A percentile compares a stretch with the other conserved stretches of the same genome.
These are phyloP conservation scores for Colletotrichum higginsianum DNA, from an alignment of 2,329 filamentous ascomycete species.

Conservation along the genomic window DNA sequence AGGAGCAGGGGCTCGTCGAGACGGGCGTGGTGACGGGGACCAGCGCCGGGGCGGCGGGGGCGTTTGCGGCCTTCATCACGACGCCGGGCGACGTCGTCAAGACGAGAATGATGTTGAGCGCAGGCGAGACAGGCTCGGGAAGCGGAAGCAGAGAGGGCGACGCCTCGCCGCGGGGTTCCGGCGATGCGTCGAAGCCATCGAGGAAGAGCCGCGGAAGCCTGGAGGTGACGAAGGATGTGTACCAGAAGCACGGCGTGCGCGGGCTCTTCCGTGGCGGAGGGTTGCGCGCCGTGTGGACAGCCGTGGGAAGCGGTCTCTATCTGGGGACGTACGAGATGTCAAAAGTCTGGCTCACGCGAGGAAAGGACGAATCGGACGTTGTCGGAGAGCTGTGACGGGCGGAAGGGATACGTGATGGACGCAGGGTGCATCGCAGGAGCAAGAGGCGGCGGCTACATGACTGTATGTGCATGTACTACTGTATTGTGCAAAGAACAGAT, in stretches of 20 bases:
- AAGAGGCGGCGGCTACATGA: slow-evolving; percentile 16
- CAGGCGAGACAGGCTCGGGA: slow-evolving; percentile 54
- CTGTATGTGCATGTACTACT: slow-evolving; percentile 3
- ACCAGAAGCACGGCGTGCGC: slow-evolving; percentile 75
- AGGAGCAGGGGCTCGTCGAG: slow-evolving; percentile 66
- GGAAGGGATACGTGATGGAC: slow-evolving; percentile 6
- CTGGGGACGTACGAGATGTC: slow-evolving; percentile 88
- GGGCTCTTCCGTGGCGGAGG: slow-evolving; percentile 85
- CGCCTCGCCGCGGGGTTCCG: background rate
- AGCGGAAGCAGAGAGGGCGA: slow-evolving; percentile 10
- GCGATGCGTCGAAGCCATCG: background rate
- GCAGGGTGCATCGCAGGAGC: slow-evolving; percentile 18
- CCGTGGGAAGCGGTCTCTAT: slow-evolving; percentile 86
- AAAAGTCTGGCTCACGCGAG: slow-evolving; percentile 71
- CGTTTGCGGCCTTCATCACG: slow-evolving; percentile 83
- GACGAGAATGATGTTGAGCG: slow-evolving; percentile 87
- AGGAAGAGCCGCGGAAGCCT: slow-evolving; percentile 56
- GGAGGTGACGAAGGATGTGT: slow-evolving; percentile 75
- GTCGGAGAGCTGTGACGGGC: slow-evolving; percentile 48
- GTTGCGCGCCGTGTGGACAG: slow-evolving; percentile 84
- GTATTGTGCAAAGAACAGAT: background rate
- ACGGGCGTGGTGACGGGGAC: slow-evolving; percentile 79
- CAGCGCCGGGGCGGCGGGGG: slow-evolving; percentile 82
- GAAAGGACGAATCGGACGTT: slow-evolving; percentile 59
- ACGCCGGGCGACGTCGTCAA: slow-evolving; percentile 93